Percentiles rank a stretch among this genome's conserved stretches.
These are phyloP conservation scores for Trichosporon inkin DNA, from an alignment of 1,284 basidiomycete genomes.

Conservation along the genomic window DNA sequence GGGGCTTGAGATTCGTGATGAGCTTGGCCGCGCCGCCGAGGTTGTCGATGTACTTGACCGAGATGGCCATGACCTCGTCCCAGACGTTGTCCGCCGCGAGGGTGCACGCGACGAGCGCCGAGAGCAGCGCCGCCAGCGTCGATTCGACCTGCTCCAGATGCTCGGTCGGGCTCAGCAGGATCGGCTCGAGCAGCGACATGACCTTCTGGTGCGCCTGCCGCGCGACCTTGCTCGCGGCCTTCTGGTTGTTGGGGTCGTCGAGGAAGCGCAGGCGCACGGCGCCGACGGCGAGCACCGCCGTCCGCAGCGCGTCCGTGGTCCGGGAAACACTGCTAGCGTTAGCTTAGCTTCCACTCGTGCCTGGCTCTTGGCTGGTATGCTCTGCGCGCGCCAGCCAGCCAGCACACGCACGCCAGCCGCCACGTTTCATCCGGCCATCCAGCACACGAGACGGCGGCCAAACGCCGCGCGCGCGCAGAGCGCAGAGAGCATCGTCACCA, in stretches of 20 bases:
- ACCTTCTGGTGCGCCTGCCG: slow-evolving; percentile 29
- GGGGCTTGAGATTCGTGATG: slow-evolving; percentile 30
- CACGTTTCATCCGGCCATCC: slow-evolving; percentile 5
- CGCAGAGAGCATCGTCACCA: no score
- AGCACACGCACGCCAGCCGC: neutral
- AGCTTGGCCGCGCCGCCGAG: slow-evolving; percentile 41
- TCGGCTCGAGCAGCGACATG: slow-evolving; percentile 24
- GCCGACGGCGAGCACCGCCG: slow-evolving; percentile 41
- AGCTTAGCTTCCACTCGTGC: neutral
- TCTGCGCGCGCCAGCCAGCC: no score
- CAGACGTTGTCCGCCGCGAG: slow-evolving; percentile 45
- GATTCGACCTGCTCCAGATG: slow-evolving; percentile 35
- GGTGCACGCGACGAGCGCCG: slow-evolving; percentile 38
- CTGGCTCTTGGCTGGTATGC: neutral
- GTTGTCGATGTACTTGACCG: slow-evolving; percentile 35
- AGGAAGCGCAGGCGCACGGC: slow-evolving; percentile 40
- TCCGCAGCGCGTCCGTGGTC: slow-evolving; percentile 38
- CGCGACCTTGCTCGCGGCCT: slow-evolving; percentile 29
- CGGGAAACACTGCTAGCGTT: slow-evolving; percentile 19
- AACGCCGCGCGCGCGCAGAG: neutral
- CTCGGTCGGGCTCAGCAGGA: slow-evolving; percentile 23
- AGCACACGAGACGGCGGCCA: neutral
- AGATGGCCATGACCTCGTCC: slow-evolving; percentile 41
- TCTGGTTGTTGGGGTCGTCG: slow-evolving; percentile 30
- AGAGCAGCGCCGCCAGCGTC: slow-evolving; percentile 38